Evolutionary conservation across 495 filamentous ascomycete species (phyloP).

Genomic region (Sphaerosporella brunnea): DNA sequence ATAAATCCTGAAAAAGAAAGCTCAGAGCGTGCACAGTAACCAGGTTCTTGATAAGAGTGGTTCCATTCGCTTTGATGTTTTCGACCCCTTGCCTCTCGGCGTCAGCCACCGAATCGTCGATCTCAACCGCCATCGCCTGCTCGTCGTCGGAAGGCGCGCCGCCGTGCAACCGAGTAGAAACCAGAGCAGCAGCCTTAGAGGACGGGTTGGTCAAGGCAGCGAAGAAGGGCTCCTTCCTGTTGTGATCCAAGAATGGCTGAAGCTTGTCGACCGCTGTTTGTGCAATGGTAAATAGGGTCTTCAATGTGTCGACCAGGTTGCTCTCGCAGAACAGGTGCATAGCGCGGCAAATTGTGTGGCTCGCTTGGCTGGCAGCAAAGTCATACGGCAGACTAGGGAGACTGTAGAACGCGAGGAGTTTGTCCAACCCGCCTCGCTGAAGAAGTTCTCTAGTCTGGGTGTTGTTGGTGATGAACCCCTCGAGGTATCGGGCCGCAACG

Average conservation of each 20-base stretch:
- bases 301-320: slow-evolving; percentile 64
- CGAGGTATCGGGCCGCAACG: slow-evolving; percentile 56
- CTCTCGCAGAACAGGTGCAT: slow-evolving; percentile 64
- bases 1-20: slow-evolving; percentile 53
- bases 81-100: slow-evolving; percentile 25
- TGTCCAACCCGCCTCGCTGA: slow-evolving; percentile 60
- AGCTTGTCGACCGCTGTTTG: slow-evolving; percentile 51
- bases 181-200: slow-evolving; percentile 13
- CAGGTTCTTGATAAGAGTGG: slow-evolving; percentile 56
- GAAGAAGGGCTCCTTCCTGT: slow-evolving; percentile 44
- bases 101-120: slow-evolving; percentile 18
- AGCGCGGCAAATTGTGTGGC: slow-evolving; percentile 50
- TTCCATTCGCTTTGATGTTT: slow-evolving; percentile 41
- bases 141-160: slow-evolving; percentile 13
- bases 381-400: slow-evolving; percentile 59
- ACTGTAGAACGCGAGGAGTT: slow-evolving; percentile 65
- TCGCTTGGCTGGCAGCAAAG: slow-evolving; percentile 48
- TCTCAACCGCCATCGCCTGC: slow-evolving; percentile 15
- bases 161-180: slow-evolving; percentile 13
- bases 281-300: slow-evolving; percentile 56
- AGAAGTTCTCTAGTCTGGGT: slow-evolving; percentile 59
- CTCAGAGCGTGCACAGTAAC: slow-evolving; percentile 55
- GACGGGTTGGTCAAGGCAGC: slow-evolving; percentile 35
- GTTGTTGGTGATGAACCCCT: slow-evolving; percentile 58
- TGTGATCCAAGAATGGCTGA: slow-evolving; percentile 41